A percentile compares a stretch with the other conserved stretches of the same genome.
Evolutionary conservation across 768 basidiomycete genomes (phyloP).

Genomic region (Grammothele lineata): DNA sequence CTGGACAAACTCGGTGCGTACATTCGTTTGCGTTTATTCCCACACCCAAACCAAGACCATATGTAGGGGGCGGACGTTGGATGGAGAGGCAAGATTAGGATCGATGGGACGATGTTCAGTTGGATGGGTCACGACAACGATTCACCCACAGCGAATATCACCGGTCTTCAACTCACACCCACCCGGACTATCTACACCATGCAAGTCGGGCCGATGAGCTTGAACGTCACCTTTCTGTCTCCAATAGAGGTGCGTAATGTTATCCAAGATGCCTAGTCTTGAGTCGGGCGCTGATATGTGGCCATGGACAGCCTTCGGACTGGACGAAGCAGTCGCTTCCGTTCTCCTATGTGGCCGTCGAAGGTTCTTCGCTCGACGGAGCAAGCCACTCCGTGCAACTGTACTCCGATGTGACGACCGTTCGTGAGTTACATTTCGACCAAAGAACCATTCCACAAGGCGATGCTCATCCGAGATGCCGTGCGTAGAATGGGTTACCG

Average conservation of each 20-base stretch:
- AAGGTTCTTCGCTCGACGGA: constrained; percentile 28
- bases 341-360: constrained; percentile 34
- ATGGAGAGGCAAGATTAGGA: constrained; percentile 8
- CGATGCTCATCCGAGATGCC: no score
- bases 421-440: constrained; percentile 20
- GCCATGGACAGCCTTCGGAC: constrained; percentile 27
- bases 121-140: constrained; percentile 3
- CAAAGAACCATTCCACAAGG: no score
- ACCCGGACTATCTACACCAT: constrained; percentile 23
- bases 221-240: constrained; percentile 35
- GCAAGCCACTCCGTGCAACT: constrained; percentile 31
- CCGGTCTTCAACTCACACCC: neutral
- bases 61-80: neutral
- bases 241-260: constrained; percentile 32
- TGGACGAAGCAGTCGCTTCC: constrained; percentile 35
- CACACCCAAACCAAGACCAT: no score
- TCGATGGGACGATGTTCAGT: constrained; percentile 6
- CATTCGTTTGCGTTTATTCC: no score
- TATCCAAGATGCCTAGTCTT: no score
- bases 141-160: neutral
- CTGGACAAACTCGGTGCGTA: constrained; percentile 10
- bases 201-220: constrained; percentile 31
- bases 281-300: neutral
- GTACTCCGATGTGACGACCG: constrained; percentile 37
- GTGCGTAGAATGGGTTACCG: constrained; percentile 20